Evolutionary conservation across 805 yeast genomes (phyloP).

Genomic region (Schizosaccharomyces lindneri): DNA sequence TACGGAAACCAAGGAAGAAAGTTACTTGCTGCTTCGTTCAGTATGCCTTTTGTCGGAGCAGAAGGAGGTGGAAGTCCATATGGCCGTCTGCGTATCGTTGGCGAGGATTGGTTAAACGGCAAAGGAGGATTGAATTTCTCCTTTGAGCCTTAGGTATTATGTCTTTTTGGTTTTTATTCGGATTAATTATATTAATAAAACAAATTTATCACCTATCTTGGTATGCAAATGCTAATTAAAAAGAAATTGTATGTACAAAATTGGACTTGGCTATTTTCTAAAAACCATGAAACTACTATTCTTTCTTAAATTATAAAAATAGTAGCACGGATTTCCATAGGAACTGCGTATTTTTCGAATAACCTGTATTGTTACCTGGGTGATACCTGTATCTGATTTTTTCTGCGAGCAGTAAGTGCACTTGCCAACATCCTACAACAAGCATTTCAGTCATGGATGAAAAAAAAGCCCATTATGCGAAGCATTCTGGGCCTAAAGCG

Average conservation of each 20-base stretch:
- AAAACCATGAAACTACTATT: background rate
- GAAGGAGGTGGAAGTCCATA: conserved; percentile 1
- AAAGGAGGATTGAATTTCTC: background rate
- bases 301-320: background rate
- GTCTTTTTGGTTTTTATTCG: background rate
- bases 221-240: no score
- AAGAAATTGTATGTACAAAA: no score
- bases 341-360: background rate
- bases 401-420: background rate
- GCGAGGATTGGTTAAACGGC: background rate
- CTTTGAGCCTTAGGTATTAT: background rate
- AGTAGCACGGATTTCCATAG: background rate
- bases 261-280: no score
- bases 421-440: background rate
- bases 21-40: background rate
- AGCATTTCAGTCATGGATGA: background rate
- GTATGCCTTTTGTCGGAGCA: background rate
- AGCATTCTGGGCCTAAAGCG: conserved; percentile 1
- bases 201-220: no score
- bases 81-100: conserved; percentile 1
- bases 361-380: background rate
- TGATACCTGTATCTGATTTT: background rate
- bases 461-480: background rate
- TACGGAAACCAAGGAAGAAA: background rate
- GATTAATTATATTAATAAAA: background rate